Percentiles rank a stretch among this genome's conserved stretches.
Evolutionary conservation across 768 basidiomycete species (phyloP).

Genomic region (Fomitopsis pulvina): DNA sequence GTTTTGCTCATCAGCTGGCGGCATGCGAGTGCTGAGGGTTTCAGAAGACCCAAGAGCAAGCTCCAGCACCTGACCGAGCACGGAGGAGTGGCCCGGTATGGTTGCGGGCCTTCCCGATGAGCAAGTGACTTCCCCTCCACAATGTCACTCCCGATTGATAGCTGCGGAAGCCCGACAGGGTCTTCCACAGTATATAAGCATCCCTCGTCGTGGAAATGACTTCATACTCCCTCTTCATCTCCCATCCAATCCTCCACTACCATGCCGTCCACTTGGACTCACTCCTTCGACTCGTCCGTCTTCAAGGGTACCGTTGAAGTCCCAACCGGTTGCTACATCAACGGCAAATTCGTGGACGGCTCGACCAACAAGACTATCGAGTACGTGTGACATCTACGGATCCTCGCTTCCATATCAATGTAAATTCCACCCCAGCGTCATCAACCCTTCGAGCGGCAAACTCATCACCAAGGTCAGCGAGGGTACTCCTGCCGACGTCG

Average conservation of each 20-base stretch:
- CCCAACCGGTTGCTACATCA: constrained; percentile 66
- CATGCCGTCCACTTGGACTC: constrained; percentile 38
- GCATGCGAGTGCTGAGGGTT: too few species aligned
- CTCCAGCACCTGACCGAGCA: too few species aligned
- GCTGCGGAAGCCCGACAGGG: neutral
- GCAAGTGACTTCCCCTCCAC: neutral
- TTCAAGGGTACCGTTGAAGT: constrained; percentile 56
- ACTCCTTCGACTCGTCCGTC: constrained; percentile 45
- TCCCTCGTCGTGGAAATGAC: neutral
- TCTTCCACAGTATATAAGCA: neutral
- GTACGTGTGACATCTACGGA: constrained; percentile 33
- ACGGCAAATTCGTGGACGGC: constrained; percentile 58
- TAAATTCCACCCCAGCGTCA: constrained; percentile 32
- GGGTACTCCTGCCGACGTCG: constrained; percentile 65
- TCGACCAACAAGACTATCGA: constrained; percentile 56
- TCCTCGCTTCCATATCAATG: neutral
- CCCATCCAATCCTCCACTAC: constrained; percentile 1
- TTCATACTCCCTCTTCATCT: neutral
- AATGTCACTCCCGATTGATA: neutral
- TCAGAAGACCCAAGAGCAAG: too few species aligned
- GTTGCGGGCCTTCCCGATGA: neutral
- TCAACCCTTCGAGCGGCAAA: constrained; percentile 64
- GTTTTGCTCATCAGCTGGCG: too few species aligned
- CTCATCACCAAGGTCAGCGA: constrained; percentile 49
- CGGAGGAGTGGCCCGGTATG: neutral